phyloP scores from a whole-genome alignment of 208 protist species.

The Acanthamoeba triangularis region DNA sequence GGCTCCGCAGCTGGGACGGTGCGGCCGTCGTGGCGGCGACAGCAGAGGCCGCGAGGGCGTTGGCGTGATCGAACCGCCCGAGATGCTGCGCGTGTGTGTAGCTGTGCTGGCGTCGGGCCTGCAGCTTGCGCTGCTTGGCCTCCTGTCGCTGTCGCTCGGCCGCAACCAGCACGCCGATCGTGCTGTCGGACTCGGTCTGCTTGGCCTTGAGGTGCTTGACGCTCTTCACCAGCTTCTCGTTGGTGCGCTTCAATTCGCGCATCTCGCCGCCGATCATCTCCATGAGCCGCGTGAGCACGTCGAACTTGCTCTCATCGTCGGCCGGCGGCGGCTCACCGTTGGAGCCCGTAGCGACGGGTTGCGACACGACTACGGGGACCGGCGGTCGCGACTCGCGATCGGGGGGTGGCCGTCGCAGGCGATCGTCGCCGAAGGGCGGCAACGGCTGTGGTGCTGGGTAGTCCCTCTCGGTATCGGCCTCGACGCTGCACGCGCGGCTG shows the following conservation, averaged over 20 bases:
- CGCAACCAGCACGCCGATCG: neutral
- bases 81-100: neutral
- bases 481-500: no score
- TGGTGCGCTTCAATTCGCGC: neutral
- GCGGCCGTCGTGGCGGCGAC: neutral
- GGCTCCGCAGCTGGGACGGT: no score
- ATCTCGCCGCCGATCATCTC: slow-evolving; percentile 12
- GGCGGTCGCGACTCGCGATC: no score
- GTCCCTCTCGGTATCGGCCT: no score
- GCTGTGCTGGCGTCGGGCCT: neutral
- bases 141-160: neutral
- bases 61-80: neutral
- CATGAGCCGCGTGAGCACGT: neutral
- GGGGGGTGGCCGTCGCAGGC: no score
- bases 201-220: neutral
- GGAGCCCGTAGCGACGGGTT: no score
- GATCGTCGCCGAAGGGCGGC: no score
- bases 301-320: neutral
- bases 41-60: neutral
- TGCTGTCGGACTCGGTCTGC: neutral
- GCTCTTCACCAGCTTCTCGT: slow-evolving; percentile 10
- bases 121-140: neutral
- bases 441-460: no score
- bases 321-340: neutral
- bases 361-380: no score